A percentile compares a stretch with the other conserved stretches of the same genome.
Evolutionary conservation across 345 rosid genomes (phyloP).

Genomic region (Euphorbia tirucalli): DNA sequence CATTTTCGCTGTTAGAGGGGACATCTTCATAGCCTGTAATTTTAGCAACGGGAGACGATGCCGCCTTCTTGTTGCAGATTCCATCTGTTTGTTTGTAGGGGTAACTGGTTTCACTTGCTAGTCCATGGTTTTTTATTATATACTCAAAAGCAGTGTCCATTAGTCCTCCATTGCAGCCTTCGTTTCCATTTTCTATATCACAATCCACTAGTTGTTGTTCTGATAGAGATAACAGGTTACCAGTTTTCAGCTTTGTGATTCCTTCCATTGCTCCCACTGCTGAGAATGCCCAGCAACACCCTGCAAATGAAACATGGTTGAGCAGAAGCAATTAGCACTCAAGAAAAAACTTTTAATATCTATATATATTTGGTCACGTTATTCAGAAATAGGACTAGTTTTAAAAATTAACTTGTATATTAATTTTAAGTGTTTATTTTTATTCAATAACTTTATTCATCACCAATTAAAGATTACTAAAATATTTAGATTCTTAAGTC

Average conservation of each 20-base stretch:
- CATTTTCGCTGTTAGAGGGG: constrained; percentile 41
- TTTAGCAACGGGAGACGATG: constrained; percentile 10
- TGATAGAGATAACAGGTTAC: constrained; percentile 51
- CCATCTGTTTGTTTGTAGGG: constrained; percentile 40
- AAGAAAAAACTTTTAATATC: too few relatives aligned
- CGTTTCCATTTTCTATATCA: constrained; percentile 19
- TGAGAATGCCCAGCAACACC: constrained; percentile 66
- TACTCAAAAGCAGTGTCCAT: constrained; percentile 43
- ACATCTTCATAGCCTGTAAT: constrained; percentile 41
- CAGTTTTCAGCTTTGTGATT: constrained; percentile 33
- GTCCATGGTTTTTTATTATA: constrained; percentile 38
- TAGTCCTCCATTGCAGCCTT: constrained; percentile 46
- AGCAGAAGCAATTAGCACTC: too few relatives aligned
- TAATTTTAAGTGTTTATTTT: too few relatives aligned
- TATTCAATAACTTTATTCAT: too few relatives aligned
- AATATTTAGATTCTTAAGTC: too few relatives aligned
- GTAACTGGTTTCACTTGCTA: constrained; percentile 42
- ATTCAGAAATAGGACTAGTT: too few relatives aligned
- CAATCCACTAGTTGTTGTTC: constrained; percentile 63
- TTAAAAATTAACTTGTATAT: too few relatives aligned
- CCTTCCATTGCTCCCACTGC: constrained; percentile 63
- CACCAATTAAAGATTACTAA: too few relatives aligned
- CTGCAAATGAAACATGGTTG: too few relatives aligned
- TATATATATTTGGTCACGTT: too few relatives aligned
- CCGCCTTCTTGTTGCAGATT: constrained; percentile 26